Conservation (phyloP, 179 eudicot genomes). For the Actinidia chinensis region DNA sequence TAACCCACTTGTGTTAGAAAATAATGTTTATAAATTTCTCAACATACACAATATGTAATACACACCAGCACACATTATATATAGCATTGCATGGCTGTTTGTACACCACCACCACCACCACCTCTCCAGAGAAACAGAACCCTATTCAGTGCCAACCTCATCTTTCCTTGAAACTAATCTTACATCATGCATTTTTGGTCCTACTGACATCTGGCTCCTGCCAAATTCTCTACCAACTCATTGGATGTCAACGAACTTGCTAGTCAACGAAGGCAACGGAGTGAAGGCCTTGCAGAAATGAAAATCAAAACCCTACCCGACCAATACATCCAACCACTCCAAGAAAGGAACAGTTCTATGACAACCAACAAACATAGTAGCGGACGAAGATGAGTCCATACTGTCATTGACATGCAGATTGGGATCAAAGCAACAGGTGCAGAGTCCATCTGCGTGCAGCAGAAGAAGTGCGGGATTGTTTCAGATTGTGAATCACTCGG, state of each 20-base stretch:
- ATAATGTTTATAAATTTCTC: no score
- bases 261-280: constrained; percentile 32
- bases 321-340: constrained; percentile 26
- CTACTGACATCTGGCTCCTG: neutral
- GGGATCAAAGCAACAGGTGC: neutral
- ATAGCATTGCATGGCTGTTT: no score
- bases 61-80: no score
- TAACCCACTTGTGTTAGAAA: no score
- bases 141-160: no score
- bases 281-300: constrained; percentile 27
- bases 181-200: no score
- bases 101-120: constrained; percentile 1
- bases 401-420: constrained; percentile 2
- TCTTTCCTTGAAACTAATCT: neutral
- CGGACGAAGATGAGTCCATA: neutral
- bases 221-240: neutral
- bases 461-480: constrained; percentile 25
- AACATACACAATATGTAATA: no score
- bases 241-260: constrained; percentile 18
- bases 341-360: constrained; percentile 22
- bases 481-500: constrained; percentile 25
- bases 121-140: neutral
- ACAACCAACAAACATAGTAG: no score
- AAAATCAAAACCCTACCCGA: constrained; percentile 23
- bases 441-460: constrained; percentile 19